Conservation (phyloP, 2,329 filamentous ascomycete genomes). For the Coniella lustricola region DNA sequence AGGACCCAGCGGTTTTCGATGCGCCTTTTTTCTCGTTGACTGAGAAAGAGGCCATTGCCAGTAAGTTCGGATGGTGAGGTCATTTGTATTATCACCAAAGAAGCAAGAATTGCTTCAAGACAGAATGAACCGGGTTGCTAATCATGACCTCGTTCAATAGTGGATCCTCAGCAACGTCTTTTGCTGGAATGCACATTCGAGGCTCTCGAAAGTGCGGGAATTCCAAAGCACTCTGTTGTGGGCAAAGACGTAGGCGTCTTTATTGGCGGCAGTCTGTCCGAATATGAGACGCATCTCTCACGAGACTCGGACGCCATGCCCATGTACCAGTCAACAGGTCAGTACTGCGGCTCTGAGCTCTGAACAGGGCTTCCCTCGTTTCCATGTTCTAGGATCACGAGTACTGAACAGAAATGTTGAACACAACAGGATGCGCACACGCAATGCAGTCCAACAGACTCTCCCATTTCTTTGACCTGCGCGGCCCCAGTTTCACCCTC, state of each 20-base stretch:
- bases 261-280: slow-evolving; percentile 39
- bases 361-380: too few species aligned
- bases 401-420: too few species aligned
- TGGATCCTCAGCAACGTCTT: slow-evolving; percentile 49
- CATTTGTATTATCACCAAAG: too few species aligned
- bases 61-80: background rate
- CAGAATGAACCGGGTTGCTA: too few species aligned
- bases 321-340: slow-evolving; percentile 45
- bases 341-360: slow-evolving; percentile 19
- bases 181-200: slow-evolving; percentile 48
- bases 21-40: slow-evolving; percentile 48
- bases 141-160: slow-evolving; percentile 26
- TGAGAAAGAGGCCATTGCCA: slow-evolving; percentile 36
- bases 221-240: slow-evolving; percentile 39
- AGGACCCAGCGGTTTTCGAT: slow-evolving; percentile 41
- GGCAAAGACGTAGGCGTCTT: slow-evolving; percentile 45
- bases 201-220: slow-evolving; percentile 45
- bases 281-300: slow-evolving; percentile 40
- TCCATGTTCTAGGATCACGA: too few species aligned
- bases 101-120: too few species aligned
- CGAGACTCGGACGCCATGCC: slow-evolving; percentile 35
- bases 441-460: slow-evolving; percentile 48
- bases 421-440: slow-evolving; percentile 35
- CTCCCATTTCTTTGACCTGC: slow-evolving; percentile 48
- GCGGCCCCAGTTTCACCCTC: slow-evolving; percentile 44